phyloP scores from a whole-genome alignment of 495 filamentous ascomycete genomes.

The Penicillium cosmopolitanum region DNA sequence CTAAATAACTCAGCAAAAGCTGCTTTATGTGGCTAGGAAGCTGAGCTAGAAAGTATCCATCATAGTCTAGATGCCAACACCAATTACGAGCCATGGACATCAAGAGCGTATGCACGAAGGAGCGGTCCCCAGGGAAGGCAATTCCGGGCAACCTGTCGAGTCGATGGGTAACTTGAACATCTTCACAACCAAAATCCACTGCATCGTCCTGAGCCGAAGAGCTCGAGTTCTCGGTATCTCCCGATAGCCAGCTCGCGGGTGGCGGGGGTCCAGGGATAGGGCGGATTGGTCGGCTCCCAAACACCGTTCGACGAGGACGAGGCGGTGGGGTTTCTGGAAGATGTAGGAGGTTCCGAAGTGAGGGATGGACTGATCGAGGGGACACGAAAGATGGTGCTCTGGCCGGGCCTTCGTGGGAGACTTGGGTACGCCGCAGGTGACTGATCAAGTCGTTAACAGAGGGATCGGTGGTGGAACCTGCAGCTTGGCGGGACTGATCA shows the following conservation, averaged over 20 bases:
- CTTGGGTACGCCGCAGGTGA: conserved; percentile 53
- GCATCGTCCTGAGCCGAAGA: conserved; percentile 1
- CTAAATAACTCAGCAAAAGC: conserved; percentile 66
- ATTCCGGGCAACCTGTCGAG: conserved; percentile 50
- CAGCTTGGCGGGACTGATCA: conserved; percentile 29
- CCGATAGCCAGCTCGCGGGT: conserved; percentile 71
- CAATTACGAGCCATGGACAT: conserved; percentile 68
- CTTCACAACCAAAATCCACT: conserved; percentile 9
- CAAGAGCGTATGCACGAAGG: conserved; percentile 61
- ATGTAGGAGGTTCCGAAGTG: conserved; percentile 63
- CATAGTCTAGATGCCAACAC: conserved; percentile 67
- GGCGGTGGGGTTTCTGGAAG: conserved; percentile 73
- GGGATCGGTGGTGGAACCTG: conserved; percentile 25
- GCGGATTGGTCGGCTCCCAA: conserved; percentile 47
- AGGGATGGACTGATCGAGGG: conserved; percentile 55
- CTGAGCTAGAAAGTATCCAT: conserved; percentile 65
- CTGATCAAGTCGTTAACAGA: conserved; percentile 55
- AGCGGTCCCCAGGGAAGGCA: conserved; percentile 45
- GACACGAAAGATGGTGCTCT: conserved; percentile 20
- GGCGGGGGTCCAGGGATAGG: conserved; percentile 68
- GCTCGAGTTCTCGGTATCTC: conserved; percentile 21
- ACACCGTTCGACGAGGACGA: conserved; percentile 52
- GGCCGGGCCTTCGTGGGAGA: conserved; percentile 19
- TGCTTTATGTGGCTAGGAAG: conserved; percentile 65
- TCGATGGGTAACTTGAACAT: conserved; percentile 29